Evolutionary conservation across 2,329 filamentous ascomycete genomes (phyloP).

Genomic region (Colletotrichum sp.): DNA sequence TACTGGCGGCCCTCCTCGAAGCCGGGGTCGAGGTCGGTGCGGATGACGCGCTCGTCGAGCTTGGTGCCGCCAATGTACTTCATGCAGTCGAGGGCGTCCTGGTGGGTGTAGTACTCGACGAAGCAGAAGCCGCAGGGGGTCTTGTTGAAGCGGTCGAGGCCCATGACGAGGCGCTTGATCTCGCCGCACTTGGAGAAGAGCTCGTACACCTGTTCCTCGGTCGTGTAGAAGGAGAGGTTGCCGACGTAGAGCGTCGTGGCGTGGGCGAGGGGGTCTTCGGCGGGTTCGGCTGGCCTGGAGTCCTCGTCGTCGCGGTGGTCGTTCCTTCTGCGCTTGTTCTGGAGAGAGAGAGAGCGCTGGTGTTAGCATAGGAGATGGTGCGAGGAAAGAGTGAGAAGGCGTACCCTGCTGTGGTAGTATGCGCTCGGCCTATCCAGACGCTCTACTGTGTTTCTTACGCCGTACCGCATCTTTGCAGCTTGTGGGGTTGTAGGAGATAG

Average conservation of each 20-base stretch:
- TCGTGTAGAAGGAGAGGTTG: constrained; percentile 98
- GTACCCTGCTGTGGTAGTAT: constrained; percentile 86
- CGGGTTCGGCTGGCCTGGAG: constrained; percentile 53
- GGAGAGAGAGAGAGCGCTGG: not conserved
- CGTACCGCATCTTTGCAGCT: constrained; percentile 45
- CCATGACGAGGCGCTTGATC: constrained; percentile 98
- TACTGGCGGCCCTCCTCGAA: constrained; percentile 97
- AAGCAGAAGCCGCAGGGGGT: constrained; percentile 99
- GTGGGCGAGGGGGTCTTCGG: constrained; percentile 81
- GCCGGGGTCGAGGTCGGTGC: constrained; percentile 93
- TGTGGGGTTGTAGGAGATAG: not conserved
- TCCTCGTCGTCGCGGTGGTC: constrained; percentile 64
- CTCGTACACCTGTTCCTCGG: constrained; percentile 98
- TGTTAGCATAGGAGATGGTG: not conserved
- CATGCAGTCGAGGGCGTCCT: constrained; percentile 96
- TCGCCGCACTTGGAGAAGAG: constrained; percentile 96
- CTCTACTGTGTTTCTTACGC: constrained; percentile 77
- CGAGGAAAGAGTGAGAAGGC: not conserved
- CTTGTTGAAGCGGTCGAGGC: constrained; percentile 94
- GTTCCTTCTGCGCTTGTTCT: constrained; percentile 76
- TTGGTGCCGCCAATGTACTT: constrained; percentile 99
- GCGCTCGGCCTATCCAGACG: constrained; percentile 93
- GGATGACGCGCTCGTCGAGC: constrained; percentile 94
- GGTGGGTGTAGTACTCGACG: constrained; percentile 98
- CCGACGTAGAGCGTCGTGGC: constrained; percentile 97